Evolutionary conservation across 495 filamentous ascomycete genomes (phyloP).

Genomic region (Aspergillus funiculosus): DNA sequence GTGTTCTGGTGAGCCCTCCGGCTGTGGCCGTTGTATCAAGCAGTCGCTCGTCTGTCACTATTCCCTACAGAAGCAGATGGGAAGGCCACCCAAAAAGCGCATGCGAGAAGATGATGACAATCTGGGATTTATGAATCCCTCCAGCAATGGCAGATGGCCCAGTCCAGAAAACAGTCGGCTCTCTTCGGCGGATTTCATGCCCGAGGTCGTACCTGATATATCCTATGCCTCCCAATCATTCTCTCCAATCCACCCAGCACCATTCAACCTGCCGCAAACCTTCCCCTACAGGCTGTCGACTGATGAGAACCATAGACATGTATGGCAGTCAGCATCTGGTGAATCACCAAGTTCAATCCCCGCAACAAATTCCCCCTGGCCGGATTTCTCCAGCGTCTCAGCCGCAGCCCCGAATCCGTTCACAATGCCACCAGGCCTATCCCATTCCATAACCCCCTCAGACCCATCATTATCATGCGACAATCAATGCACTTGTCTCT

Average conservation of each 20-base stretch:
- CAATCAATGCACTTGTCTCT: slow-evolving; percentile 39
- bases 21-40: slow-evolving; percentile 39
- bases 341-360: slow-evolving; percentile 26
- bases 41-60: slow-evolving; percentile 41
- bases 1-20: slow-evolving; percentile 42
- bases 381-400: slow-evolving; percentile 40
- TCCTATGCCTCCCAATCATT: slow-evolving; percentile 24
- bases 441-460: slow-evolving; percentile 26
- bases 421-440: slow-evolving; percentile 22
- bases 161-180: slow-evolving; percentile 20
- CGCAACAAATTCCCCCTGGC: slow-evolving; percentile 37
- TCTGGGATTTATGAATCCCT: slow-evolving; percentile 12
- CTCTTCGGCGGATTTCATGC: slow-evolving; percentile 8
- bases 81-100: slow-evolving; percentile 42
- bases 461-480: slow-evolving; percentile 23
- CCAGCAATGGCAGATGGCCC: slow-evolving; percentile 23
- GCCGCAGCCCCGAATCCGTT: slow-evolving; percentile 33
- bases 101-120: slow-evolving; percentile 31
- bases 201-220: slow-evolving; percentile 6
- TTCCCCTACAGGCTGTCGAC: slow-evolving; percentile 20
- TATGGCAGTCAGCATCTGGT: slow-evolving; percentile 24
- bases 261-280: slow-evolving; percentile 15
- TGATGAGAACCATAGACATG: slow-evolving; percentile 27
- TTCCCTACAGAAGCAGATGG: slow-evolving; percentile 46
- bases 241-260: slow-evolving; percentile 24